A percentile compares a stretch with the other conserved stretches of the same genome.
Conservation (phyloP, 2,329 filamentous ascomycete genomes). For the Monilinia fructigena region DNA sequence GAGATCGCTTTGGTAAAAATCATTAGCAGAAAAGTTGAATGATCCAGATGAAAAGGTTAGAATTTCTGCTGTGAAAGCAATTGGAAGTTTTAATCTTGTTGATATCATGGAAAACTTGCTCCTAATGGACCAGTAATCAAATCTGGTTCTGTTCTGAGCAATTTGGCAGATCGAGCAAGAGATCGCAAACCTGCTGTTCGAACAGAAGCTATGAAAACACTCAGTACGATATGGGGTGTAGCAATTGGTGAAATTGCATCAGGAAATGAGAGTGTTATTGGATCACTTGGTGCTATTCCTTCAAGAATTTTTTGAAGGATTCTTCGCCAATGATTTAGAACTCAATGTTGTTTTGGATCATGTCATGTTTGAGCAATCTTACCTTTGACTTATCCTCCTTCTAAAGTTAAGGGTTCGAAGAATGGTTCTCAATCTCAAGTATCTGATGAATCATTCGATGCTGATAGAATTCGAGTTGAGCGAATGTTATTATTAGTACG, state of each 20-base stretch:
- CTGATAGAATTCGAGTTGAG: slow-evolving; percentile 77
- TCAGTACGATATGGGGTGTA: slow-evolving; percentile 91
- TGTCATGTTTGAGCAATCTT: slow-evolving; percentile 79
- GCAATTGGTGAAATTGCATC: slow-evolving; percentile 82
- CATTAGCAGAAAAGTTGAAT: slow-evolving; percentile 75
- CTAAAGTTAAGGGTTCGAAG: slow-evolving; percentile 62
- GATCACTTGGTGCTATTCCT: slow-evolving; percentile 78
- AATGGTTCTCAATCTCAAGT: slow-evolving; percentile 52
- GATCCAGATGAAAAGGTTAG: slow-evolving; percentile 92
- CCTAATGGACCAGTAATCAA: slow-evolving; percentile 72
- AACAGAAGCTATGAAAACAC: slow-evolving; percentile 78
- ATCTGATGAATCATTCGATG: slow-evolving; percentile 53
- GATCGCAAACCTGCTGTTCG: slow-evolving; percentile 81
- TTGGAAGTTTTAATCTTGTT: slow-evolving; percentile 76
- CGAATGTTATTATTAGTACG: slow-evolving; percentile 80
- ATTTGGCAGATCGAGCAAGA: slow-evolving; percentile 82
- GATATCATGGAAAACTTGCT: slow-evolving; percentile 78
- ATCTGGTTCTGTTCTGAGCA: slow-evolving; percentile 73
- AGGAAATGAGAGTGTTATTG: slow-evolving; percentile 72
- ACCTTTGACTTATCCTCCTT: slow-evolving; percentile 82
- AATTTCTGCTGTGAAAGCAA: slow-evolving; percentile 79
- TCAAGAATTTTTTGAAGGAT: slow-evolving; percentile 81
- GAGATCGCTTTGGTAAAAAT: slow-evolving; percentile 71
- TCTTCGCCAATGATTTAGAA: slow-evolving; percentile 85
- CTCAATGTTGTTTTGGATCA: slow-evolving; percentile 82